These are phyloP conservation scores for Ganoderma sp. DNA, from an alignment of 1,284 basidiomycete species.

Conservation along the genomic window DNA sequence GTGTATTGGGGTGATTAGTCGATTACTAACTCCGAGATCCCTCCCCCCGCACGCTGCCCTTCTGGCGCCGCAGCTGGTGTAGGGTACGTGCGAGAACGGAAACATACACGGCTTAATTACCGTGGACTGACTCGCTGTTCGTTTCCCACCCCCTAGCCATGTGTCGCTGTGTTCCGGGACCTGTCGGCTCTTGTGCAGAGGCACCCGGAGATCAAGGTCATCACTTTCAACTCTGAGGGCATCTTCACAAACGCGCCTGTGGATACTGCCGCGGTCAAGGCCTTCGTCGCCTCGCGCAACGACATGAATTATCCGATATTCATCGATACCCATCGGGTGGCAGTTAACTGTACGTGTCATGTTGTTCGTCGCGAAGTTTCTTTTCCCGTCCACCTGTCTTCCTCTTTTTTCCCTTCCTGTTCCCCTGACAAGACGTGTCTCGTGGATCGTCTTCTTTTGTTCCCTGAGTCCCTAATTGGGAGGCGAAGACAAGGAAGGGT, in stretches of 20 bases:
- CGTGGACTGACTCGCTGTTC: slow-evolving; percentile 26
- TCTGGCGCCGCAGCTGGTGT: slow-evolving; percentile 33
- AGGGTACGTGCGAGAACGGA: slow-evolving; percentile 34
- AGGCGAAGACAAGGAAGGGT: background rate
- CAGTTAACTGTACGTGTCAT: slow-evolving; percentile 37
- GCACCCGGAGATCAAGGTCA: slow-evolving; percentile 38
- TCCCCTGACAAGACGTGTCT: background rate
- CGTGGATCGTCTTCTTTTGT: slow-evolving; percentile 5
- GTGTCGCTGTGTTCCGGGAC: slow-evolving; percentile 40
- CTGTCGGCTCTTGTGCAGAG: slow-evolving; percentile 38
- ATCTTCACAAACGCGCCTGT: slow-evolving; percentile 41
- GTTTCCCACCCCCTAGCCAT: slow-evolving; percentile 37
- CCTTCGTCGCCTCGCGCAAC: slow-evolving; percentile 35
- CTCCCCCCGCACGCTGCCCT: slow-evolving; percentile 8
- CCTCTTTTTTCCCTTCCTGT: background rate
- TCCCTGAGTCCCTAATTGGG: background rate
- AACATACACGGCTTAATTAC: slow-evolving; percentile 33
- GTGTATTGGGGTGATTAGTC: slow-evolving; percentile 30
- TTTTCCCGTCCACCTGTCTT: background rate
- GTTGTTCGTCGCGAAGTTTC: slow-evolving; percentile 23
- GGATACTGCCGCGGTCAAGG: slow-evolving; percentile 36
- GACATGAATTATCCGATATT: slow-evolving; percentile 43
- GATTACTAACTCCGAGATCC: slow-evolving; percentile 32
- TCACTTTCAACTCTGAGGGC: slow-evolving; percentile 43
- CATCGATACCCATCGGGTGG: slow-evolving; percentile 39